These are phyloP conservation scores for Nicotiana benthamiana DNA, from an alignment of 257 asterid species.

Conservation along the genomic window DNA sequence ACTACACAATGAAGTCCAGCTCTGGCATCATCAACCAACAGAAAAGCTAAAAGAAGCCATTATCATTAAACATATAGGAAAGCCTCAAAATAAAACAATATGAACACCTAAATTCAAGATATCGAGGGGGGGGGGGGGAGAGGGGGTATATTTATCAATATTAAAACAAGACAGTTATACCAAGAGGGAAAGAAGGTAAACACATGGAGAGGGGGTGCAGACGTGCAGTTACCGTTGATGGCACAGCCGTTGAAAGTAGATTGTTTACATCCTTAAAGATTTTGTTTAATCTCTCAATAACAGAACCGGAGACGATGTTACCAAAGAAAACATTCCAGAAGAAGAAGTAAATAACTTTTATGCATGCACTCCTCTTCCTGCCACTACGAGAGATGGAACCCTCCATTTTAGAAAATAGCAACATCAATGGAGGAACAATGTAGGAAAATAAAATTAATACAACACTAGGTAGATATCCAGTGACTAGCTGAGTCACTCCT, in stretches of 20 bases:
- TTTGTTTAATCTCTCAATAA: constrained; percentile 37
- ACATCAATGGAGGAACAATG: constrained; percentile 66
- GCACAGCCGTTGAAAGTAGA: constrained; percentile 72
- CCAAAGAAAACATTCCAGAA: constrained; percentile 89
- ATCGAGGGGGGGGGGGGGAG: no score
- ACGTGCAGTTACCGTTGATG: constrained; percentile 43
- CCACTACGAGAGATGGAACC: constrained; percentile 79
- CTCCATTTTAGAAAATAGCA: constrained; percentile 66
- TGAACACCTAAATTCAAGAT: not conserved
- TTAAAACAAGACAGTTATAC: not conserved
- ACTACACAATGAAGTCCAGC: not conserved
- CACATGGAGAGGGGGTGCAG: not conserved
- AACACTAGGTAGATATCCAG: constrained; percentile 87
- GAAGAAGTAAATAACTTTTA: constrained; percentile 56
- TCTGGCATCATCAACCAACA: not conserved
- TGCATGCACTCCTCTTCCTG: constrained; percentile 73
- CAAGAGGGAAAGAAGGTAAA: not conserved
- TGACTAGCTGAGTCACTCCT: constrained; percentile 42
- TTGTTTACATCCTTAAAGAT: constrained; percentile 38
- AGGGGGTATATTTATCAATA: not conserved
- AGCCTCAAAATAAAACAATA: not conserved
- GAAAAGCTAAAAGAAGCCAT: not conserved
- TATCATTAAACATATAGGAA: not conserved
- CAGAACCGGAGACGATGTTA: constrained; percentile 66
- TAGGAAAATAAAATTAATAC: constrained; percentile 51